These are phyloP conservation scores for Ecytonucleospora hepatopenaei DNA, from an alignment of 371 early-diverging fungal genomes.

Conservation along the genomic window DNA sequence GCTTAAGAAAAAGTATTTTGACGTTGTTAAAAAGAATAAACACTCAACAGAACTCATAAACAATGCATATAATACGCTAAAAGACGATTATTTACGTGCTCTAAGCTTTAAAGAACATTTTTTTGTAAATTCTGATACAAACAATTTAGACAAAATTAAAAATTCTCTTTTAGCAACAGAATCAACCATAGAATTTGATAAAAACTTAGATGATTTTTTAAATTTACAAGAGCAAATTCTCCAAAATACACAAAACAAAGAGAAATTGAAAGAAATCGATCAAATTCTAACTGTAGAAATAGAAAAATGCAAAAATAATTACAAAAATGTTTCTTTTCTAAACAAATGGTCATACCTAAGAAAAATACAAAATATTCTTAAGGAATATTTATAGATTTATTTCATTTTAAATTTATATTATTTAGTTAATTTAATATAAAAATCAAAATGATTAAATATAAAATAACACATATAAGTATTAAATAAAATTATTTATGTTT, in stretches of 20 bases:
- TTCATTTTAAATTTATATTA: not conserved
- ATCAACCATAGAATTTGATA: no score
- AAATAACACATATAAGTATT: no score
- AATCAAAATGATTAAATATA: no score
- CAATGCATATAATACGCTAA: conserved; percentile 37
- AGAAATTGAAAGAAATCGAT: conserved; percentile 6
- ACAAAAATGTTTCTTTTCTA: conserved; percentile 21
- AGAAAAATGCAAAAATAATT: conserved; percentile 33
- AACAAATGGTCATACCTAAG: conserved; percentile 44
- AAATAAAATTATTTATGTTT: no score
- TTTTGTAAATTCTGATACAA: not conserved
- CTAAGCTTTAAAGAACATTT: conserved; percentile 8
- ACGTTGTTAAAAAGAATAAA: conserved; percentile 5
- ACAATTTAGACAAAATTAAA: not conserved
- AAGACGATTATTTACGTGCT: conserved; percentile 48
- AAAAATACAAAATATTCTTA: conserved; percentile 28
- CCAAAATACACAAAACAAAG: not conserved
- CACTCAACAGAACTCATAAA: conserved; percentile 11
- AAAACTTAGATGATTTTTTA: not conserved
- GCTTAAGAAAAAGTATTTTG: conserved; percentile 37
- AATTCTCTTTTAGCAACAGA: no score
- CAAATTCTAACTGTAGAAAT: conserved; percentile 21
- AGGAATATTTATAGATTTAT: conserved; percentile 3
- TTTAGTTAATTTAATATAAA: not conserved
- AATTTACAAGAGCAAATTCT: not conserved